Conservation (phyloP, 2,329 filamentous ascomycete species). For the Neonectria sp. region DNA sequence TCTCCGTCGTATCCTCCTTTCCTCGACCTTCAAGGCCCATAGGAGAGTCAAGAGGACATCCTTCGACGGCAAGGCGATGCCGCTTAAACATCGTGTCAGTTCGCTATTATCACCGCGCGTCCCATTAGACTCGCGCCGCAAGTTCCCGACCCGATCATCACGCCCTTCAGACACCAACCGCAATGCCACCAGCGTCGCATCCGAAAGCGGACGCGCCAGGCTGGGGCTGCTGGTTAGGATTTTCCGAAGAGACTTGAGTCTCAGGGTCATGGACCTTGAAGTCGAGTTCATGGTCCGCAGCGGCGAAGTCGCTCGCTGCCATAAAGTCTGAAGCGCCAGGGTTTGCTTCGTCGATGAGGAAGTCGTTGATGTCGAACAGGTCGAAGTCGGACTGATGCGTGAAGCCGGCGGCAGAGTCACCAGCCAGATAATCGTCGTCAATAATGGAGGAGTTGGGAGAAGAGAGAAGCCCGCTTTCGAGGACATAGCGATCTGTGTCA, state of each 20-base stretch:
- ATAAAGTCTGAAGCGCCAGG: constrained; percentile 62
- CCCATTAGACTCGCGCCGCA: constrained; percentile 50
- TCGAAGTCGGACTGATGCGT: constrained; percentile 57
- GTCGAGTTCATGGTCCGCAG: constrained; percentile 67
- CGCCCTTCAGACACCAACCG: constrained; percentile 76
- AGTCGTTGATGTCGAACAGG: constrained; percentile 68
- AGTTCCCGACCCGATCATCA: constrained; percentile 62
- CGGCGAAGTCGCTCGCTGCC: constrained; percentile 65
- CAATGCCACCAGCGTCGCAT: constrained; percentile 82
- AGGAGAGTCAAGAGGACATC: constrained; percentile 65
- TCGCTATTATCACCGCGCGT: constrained; percentile 56
- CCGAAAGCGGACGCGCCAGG: constrained; percentile 80
- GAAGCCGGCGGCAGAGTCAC: constrained; percentile 69
- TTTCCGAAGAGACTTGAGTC: constrained; percentile 73
- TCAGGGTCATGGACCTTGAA: constrained; percentile 70
- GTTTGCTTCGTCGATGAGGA: constrained; percentile 68
- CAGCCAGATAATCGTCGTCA: constrained; percentile 78
- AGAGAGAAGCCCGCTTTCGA: constrained; percentile 84
- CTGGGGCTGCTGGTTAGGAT: constrained; percentile 81
- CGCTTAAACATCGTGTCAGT: constrained; percentile 55
- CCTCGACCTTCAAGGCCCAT: constrained; percentile 62
- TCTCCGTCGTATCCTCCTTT: constrained; percentile 52
- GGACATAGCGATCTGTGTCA: constrained; percentile 82
- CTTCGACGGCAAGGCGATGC: constrained; percentile 60
- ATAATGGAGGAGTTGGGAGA: constrained; percentile 76